Conservation (phyloP, 148 eudicot species). For the Dianthus caryophyllus region DNA sequence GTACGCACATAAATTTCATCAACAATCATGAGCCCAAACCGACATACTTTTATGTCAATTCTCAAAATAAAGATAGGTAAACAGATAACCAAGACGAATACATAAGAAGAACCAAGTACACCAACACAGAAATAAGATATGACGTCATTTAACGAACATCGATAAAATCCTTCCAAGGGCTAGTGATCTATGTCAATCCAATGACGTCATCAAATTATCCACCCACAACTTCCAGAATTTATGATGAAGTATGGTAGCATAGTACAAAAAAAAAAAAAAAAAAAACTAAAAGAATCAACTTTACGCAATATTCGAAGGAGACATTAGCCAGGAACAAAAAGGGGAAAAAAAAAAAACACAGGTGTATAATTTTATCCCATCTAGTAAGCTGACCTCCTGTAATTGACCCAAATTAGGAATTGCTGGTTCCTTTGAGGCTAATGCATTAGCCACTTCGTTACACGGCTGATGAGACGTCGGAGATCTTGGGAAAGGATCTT, state of each 20-base stretch:
- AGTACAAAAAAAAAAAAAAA: too few relatives aligned
- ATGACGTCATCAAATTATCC: background rate
- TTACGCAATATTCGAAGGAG: background rate
- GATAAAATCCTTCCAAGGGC: background rate
- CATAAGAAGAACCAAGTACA: background rate
- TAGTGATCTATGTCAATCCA: background rate
- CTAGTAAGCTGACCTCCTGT: slow-evolving; percentile 37
- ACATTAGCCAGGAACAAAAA: background rate
- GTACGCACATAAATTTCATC: too few relatives aligned
- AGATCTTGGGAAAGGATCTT: slow-evolving; percentile 29
- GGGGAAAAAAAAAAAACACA: background rate
- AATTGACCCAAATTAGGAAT: slow-evolving; percentile 27
- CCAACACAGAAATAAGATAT: background rate
- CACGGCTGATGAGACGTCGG: slow-evolving; percentile 29
- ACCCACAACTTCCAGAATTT: background rate
- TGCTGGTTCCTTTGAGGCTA: slow-evolving; percentile 29
- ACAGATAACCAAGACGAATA: too few relatives aligned
- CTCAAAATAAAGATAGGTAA: too few relatives aligned
- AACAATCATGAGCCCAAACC: too few relatives aligned
- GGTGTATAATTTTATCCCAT: too few relatives aligned
- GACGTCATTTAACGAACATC: too few relatives aligned
- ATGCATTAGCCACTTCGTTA: slow-evolving; percentile 30
- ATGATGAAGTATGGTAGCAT: background rate
- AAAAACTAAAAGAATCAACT: background rate
- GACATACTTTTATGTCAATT: too few relatives aligned